Base-by-base conservation (phyloP, 805 yeast species). In the Ogataea paraovalis region DNA sequence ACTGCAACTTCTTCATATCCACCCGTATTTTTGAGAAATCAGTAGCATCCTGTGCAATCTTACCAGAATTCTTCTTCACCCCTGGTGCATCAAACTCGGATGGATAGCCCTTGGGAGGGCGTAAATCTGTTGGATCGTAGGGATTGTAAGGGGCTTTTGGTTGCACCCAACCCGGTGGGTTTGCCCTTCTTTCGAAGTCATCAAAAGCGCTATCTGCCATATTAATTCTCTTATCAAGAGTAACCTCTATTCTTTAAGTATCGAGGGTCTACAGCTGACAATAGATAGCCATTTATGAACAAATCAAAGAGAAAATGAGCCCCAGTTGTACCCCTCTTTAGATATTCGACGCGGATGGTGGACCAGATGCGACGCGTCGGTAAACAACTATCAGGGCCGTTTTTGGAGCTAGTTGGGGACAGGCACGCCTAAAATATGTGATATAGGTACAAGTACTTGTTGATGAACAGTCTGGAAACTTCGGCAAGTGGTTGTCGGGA, bases 101-200 rank as follows among this genome's bases (percentile, higher is more conserved):
- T 1, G 96, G 96, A 54, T 88, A 87, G 2, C 96, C 96, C 60
- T 82, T 82, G 0, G 95, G 78, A 0, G 96, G 96, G 41, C 96
- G 72, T 37, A 70, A 61, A 60, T 87, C 96, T 1, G 77, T 67
- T 0, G 91, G 85, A 60, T 87, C 96, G 59, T 82, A 88, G 6
- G 96, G 96, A 57, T 87, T 87, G 62, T 86, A 88, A 1, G 94
- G 94, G 1, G 91, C 92, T 52, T 75, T 79, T 9, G 96, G 96
- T 1, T 82, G 87, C 0, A 76, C 75, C 94, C 94, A 85, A 0
- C 89, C 90, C 6, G 77, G 76, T 2, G 94, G 91, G 56, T 85
- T 82, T 3, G 91, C 85, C 47, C 87, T 70, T 68, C 90, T 74
- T 40, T 80, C 78, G 41, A 76, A 51, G 19, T 74, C 68, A 5